Evolutionary conservation across 495 filamentous ascomycete genomes (phyloP).

Genomic region (Penicillium steckii): DNA sequence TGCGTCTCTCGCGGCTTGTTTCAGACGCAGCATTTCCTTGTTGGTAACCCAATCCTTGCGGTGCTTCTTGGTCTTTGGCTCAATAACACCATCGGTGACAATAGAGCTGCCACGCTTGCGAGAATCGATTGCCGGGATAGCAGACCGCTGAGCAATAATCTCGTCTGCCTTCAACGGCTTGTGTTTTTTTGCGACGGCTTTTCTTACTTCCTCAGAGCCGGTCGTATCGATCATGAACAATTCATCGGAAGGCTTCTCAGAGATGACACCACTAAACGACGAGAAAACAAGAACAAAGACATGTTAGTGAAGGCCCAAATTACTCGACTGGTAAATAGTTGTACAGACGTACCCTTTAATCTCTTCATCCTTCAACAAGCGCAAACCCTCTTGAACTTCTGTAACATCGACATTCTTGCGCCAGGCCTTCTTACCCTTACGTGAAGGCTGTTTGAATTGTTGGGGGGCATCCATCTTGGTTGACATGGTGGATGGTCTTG

Average conservation of each 20-base stretch:
- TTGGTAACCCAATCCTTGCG: conserved; percentile 72
- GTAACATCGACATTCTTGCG: conserved; percentile 94
- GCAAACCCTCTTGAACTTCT: conserved; percentile 78
- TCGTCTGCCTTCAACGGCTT: conserved; percentile 85
- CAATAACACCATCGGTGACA: conserved; percentile 66
- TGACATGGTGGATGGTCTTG: conserved; percentile 35
- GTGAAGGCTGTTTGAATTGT: conserved; percentile 76
- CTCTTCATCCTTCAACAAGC: conserved; percentile 80
- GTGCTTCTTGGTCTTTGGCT: conserved; percentile 64
- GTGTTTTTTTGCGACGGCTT: conserved; percentile 59
- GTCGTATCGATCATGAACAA: conserved; percentile 80
- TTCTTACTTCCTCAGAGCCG: conserved; percentile 62
- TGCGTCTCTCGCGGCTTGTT: conserved; percentile 71
- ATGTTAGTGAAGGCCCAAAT: not conserved
- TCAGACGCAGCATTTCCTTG: conserved; percentile 76
- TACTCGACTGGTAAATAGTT: not conserved
- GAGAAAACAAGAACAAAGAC: not conserved
- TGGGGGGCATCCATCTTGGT: conserved; percentile 46
- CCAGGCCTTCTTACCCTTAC: conserved; percentile 99
- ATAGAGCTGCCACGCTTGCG: conserved; percentile 66
- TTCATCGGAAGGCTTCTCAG: conserved; percentile 72
- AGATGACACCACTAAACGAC: conserved; percentile 69
- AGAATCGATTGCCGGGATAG: conserved; percentile 69
- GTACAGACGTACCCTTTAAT: conserved; percentile 68
- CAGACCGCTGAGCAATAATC: conserved; percentile 82